Conservation (phyloP, 192 early-diverging fungal species). For the Oehlia diaphana region DNA sequence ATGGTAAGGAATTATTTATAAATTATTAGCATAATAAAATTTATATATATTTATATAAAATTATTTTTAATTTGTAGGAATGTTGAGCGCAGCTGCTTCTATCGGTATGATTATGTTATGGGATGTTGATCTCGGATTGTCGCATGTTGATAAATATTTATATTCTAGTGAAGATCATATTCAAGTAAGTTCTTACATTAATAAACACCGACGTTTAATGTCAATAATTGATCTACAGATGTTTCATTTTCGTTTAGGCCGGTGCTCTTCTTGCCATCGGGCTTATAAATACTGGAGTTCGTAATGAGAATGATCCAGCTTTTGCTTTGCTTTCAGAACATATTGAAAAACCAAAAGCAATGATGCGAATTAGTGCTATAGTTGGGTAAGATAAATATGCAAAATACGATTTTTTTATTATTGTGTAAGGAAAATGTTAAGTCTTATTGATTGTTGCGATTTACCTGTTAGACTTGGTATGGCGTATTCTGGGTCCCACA, state of each 20-base stretch:
- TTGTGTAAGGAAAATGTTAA: neutral
- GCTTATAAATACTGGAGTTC: conserved; percentile 85
- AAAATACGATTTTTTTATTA: neutral
- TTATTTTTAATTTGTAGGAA: conserved; percentile 48
- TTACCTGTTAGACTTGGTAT: conserved; percentile 68
- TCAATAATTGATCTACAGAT: neutral
- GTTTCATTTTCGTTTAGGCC: conserved; percentile 45
- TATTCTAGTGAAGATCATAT: conserved; percentile 87
- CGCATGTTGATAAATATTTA: conserved; percentile 93
- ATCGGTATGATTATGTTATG: conserved; percentile 91
- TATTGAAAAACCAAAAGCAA: conserved; percentile 59
- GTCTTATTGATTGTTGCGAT: neutral
- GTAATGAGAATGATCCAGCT: conserved; percentile 90
- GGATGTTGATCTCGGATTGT: conserved; percentile 90
- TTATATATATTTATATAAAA: too few species aligned
- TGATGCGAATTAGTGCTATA: conserved; percentile 77
- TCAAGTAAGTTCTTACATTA: conserved; percentile 47
- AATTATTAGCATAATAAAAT: neutral
- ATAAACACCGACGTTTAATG: too few species aligned
- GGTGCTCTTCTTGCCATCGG: conserved; percentile 95
- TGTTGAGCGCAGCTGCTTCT: conserved; percentile 95
- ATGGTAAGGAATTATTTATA: conserved; percentile 49
- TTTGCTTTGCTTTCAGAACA: conserved; percentile 86
- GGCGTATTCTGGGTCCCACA: conserved; percentile 89
- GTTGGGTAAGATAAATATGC: conserved; percentile 56